A percentile compares a stretch with the other conserved stretches of the same genome.
phyloP scores from a whole-genome alignment of 2,329 filamentous ascomycete genomes.

The Lachnellula willkommii region DNA sequence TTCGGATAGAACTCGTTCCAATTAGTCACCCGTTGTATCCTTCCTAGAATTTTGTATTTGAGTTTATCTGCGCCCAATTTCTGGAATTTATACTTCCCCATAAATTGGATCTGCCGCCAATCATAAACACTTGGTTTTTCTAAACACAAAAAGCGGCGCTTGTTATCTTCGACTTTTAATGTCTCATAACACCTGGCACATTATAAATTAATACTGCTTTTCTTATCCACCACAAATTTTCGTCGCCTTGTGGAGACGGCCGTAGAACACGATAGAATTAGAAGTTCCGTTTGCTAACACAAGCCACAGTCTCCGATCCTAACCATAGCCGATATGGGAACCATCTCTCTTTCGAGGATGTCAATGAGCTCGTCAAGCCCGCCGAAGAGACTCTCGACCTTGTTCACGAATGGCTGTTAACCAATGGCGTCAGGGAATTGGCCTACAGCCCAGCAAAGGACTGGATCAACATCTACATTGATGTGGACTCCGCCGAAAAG shows the following conservation, averaged over 20 bases:
- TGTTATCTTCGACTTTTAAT: too few relatives aligned
- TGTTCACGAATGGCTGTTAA: conserved; percentile 51
- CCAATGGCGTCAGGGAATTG: conserved; percentile 44
- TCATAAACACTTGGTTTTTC: too few relatives aligned
- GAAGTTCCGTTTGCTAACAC: background rate
- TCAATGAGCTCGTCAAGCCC: conserved; percentile 50
- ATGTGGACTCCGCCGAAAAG: conserved; percentile 46
- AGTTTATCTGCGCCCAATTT: too few relatives aligned
- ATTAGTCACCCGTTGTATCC: too few relatives aligned
- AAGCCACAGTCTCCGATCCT: conserved; percentile 44
- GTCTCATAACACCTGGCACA: too few relatives aligned
- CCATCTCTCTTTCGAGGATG: conserved; percentile 46
- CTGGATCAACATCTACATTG: conserved; percentile 50
- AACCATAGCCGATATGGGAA: conserved; percentile 49
- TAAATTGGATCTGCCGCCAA: too few relatives aligned
- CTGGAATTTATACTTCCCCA: too few relatives aligned
- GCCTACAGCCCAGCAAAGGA: conserved; percentile 50
- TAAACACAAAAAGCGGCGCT: too few relatives aligned
- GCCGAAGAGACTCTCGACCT: conserved; percentile 45
- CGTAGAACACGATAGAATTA: background rate
- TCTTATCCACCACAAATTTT: background rate
- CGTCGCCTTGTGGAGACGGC: background rate
- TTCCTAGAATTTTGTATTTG: too few relatives aligned
- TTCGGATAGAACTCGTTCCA: too few relatives aligned
- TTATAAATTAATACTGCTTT: too few relatives aligned